Conservation (phyloP, 169 alveolate species). For the Fabrea salina region DNA sequence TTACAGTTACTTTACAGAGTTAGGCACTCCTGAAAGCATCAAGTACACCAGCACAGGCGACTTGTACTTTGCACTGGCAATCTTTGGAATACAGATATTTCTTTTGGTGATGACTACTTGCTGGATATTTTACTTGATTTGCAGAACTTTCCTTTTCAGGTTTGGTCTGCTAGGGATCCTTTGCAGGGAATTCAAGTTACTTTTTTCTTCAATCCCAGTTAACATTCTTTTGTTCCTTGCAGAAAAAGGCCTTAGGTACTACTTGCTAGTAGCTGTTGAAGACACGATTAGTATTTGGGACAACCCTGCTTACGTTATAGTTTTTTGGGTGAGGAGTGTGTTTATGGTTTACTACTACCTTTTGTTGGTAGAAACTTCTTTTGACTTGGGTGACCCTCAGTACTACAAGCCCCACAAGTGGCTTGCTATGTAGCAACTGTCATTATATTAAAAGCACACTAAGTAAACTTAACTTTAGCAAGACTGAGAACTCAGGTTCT, state of each 20-base stretch:
- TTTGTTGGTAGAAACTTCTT: slow-evolving; percentile 34
- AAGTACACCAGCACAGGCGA: neutral
- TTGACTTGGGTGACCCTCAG: slow-evolving; percentile 43
- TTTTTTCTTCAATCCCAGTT: slow-evolving; percentile 29
- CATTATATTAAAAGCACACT: too few relatives aligned
- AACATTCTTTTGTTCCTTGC: slow-evolving; percentile 6
- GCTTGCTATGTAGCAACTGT: slow-evolving; percentile 31
- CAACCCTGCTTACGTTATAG: slow-evolving; percentile 36
- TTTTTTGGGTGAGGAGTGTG: slow-evolving; percentile 47
- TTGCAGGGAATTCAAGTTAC: slow-evolving; percentile 41
- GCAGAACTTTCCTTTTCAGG: slow-evolving; percentile 58
- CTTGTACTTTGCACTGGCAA: neutral
- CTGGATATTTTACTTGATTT: slow-evolving; percentile 54
- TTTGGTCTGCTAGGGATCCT: slow-evolving; percentile 49
- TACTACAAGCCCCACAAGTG: slow-evolving; percentile 59
- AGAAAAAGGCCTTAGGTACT: slow-evolving; percentile 23
- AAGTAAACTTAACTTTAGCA: too few relatives aligned
- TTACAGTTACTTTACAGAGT: neutral
- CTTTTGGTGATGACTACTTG: slow-evolving; percentile 29
- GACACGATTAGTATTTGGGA: neutral
- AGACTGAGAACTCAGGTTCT: too few relatives aligned
- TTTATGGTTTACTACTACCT: slow-evolving; percentile 39
- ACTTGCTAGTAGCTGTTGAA: neutral
- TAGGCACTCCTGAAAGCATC: neutral
- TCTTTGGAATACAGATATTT: neutral